Conservation (phyloP, 164 flowering plant species). For the Dillenia suffruticosa region DNA sequence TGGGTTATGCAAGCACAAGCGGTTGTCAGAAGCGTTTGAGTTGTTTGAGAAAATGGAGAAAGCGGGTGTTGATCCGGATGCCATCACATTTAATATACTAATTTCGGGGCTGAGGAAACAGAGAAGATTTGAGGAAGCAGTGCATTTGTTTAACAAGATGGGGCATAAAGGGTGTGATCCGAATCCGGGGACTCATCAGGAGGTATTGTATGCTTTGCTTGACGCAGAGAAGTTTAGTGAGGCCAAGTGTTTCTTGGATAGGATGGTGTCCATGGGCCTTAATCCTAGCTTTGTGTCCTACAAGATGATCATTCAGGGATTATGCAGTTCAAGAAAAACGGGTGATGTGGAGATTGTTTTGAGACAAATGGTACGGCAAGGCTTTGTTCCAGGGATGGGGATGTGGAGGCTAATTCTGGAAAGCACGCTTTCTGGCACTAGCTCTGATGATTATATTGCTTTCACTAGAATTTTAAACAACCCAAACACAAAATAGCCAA, state of each 20-base stretch:
- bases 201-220: conserved; percentile 69
- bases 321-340: conserved; percentile 39
- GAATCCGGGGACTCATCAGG: conserved; percentile 63
- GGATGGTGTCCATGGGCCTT: conserved; percentile 40
- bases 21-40: conserved; percentile 64
- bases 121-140: conserved; percentile 50
- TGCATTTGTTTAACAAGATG: conserved; percentile 57
- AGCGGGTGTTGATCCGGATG: conserved; percentile 57
- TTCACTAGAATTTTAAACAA: neutral
- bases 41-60: conserved; percentile 64
- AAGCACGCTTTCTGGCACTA: conserved; percentile 15
- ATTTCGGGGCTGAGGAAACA: conserved; percentile 71
- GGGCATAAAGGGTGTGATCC: conserved; percentile 71
- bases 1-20: conserved; percentile 46
- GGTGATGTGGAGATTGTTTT: conserved; percentile 58
- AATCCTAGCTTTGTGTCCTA: conserved; percentile 71
- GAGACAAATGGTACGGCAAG: conserved; percentile 63
- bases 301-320: conserved; percentile 56
- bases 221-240: conserved; percentile 40
- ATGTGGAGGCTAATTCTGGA: conserved; percentile 59
- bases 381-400: conserved; percentile 69
- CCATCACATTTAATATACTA: conserved; percentile 67
- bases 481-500: too few relatives aligned
- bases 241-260: conserved; percentile 49
- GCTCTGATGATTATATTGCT: neutral